Evolutionary conservation across 2,329 filamentous ascomycete species (phyloP).

Genomic region (Calonectria pseudoreteaudii): DNA sequence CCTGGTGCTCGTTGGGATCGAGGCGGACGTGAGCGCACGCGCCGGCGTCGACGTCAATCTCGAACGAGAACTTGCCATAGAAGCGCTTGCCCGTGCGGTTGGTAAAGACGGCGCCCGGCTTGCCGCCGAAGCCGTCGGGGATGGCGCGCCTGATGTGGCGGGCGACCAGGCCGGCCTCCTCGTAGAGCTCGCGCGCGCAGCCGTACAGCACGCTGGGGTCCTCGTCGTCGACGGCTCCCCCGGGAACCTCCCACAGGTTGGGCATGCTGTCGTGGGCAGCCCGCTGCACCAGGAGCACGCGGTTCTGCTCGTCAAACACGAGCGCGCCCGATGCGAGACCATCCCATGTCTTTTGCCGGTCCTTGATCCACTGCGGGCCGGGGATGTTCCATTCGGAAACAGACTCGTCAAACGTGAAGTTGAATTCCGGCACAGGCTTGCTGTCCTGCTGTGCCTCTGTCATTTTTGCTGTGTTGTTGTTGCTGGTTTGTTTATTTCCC

Average conservation of each 20-base stretch:
- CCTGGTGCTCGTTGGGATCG: conserved; percentile 56
- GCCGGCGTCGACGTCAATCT: conserved; percentile 47
- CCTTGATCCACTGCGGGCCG: conserved; percentile 40
- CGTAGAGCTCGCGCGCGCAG: conserved; percentile 60
- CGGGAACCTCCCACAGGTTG: conserved; percentile 61
- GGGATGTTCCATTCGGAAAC: conserved; percentile 40
- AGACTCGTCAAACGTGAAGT: conserved; percentile 39
- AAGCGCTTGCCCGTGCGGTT: conserved; percentile 48
- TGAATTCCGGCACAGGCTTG: conserved; percentile 16
- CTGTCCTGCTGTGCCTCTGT: conserved; percentile 1
- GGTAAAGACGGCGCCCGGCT: conserved; percentile 46
- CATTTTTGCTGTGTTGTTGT: conserved; percentile 20
- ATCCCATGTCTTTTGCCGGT: conserved; percentile 42
- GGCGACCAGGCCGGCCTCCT: conserved; percentile 57
- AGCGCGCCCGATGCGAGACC: conserved; percentile 49
- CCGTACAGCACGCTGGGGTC: conserved; percentile 57
- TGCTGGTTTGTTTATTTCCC: too few relatives aligned
- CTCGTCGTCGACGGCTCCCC: conserved; percentile 57
- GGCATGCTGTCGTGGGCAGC: conserved; percentile 58
- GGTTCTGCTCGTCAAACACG: conserved; percentile 48
- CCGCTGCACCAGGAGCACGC: conserved; percentile 60
- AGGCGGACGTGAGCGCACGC: conserved; percentile 44
- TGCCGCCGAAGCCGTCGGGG: conserved; percentile 38
- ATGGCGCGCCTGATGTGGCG: conserved; percentile 44
- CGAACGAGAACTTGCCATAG: conserved; percentile 50